Evolutionary conservation across 2,329 filamentous ascomycete species (phyloP).

Genomic region (Colletotrichum brevisporum): DNA sequence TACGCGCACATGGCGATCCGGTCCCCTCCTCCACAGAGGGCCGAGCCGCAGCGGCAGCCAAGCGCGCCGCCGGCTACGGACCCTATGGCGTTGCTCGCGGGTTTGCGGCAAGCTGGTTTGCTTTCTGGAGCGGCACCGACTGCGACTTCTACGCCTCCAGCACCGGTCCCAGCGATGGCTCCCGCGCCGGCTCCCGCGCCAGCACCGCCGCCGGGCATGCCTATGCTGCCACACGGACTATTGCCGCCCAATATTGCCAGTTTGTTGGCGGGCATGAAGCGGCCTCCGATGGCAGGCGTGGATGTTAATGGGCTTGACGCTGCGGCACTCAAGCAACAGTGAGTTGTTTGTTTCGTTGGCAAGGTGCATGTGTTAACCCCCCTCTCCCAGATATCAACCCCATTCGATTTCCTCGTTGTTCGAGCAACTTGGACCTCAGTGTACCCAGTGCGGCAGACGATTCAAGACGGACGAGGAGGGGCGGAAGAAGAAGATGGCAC

Average conservation of each 20-base stretch:
- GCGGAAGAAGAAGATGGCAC: slow-evolving; percentile 86
- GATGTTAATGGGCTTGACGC: slow-evolving; percentile 73
- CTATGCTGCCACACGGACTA: slow-evolving; percentile 45
- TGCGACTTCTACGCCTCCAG: slow-evolving; percentile 52
- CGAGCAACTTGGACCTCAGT: slow-evolving; percentile 86
- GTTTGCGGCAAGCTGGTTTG: slow-evolving; percentile 78
- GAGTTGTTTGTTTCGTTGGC: slow-evolving; percentile 51
- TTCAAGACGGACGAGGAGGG: slow-evolving; percentile 85
- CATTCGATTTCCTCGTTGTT: slow-evolving; percentile 82
- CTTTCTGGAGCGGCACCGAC: slow-evolving; percentile 61
- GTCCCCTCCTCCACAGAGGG: slow-evolving; percentile 63
- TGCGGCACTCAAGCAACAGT: slow-evolving; percentile 79
- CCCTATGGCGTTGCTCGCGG: slow-evolving; percentile 75
- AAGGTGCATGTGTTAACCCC: slow-evolving; percentile 35
- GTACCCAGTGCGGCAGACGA: slow-evolving; percentile 90
- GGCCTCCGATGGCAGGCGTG: slow-evolving; percentile 51
- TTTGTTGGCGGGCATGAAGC: slow-evolving; percentile 49
- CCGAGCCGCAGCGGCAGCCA: slow-evolving; percentile 56
- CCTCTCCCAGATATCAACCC: slow-evolving; percentile 73
- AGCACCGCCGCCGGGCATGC: slow-evolving; percentile 48
- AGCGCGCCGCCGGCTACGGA: slow-evolving; percentile 55
- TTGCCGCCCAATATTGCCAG: slow-evolving; percentile 54
- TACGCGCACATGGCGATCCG: slow-evolving; percentile 58
- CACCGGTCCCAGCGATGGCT: slow-evolving; percentile 46
- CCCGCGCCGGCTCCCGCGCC: slow-evolving; percentile 46